Percentiles rank a stretch among this genome's conserved stretches.
phyloP scores from a whole-genome alignment of 257 asterid species.

The Lycium barbarum region DNA sequence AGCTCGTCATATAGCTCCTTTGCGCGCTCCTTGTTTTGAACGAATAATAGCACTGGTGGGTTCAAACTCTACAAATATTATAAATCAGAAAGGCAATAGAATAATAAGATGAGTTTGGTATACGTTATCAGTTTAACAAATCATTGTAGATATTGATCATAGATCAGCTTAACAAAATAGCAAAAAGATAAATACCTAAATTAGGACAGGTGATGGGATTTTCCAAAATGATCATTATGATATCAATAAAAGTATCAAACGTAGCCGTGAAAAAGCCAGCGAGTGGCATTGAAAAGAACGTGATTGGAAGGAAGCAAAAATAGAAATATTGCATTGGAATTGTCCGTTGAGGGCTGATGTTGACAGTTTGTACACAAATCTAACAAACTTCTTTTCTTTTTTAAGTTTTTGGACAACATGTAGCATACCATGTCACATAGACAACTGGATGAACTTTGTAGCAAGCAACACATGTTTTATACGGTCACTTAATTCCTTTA shows the following conservation, averaged over 20 bases:
- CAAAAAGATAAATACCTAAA: neutral
- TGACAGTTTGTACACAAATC: neutral
- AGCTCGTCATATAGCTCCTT: slow-evolving; percentile 74
- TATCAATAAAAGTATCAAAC: neutral
- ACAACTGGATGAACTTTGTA: slow-evolving; percentile 3
- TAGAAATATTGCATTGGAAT: neutral
- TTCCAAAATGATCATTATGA: neutral
- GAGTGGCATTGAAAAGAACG: neutral
- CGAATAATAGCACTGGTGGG: slow-evolving; percentile 84
- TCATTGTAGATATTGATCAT: slow-evolving; percentile 11
- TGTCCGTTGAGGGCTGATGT: neutral
- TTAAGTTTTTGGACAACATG: neutral
- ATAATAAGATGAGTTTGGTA: neutral
- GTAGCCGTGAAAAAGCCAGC: neutral
- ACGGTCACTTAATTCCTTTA: neutral
- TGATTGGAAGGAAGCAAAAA: neutral
- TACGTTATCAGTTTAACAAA: neutral
- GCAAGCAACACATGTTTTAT: neutral
- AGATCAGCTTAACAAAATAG: neutral
- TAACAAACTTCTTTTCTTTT: neutral
- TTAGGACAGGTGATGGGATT: neutral
- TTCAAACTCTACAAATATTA: slow-evolving; percentile 66
- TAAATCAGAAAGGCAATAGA: neutral
- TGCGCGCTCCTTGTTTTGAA: slow-evolving; percentile 89
- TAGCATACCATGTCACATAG: neutral